Base-by-base conservation (phyloP, 305 asterid species). In the Lippia alba region DNA sequence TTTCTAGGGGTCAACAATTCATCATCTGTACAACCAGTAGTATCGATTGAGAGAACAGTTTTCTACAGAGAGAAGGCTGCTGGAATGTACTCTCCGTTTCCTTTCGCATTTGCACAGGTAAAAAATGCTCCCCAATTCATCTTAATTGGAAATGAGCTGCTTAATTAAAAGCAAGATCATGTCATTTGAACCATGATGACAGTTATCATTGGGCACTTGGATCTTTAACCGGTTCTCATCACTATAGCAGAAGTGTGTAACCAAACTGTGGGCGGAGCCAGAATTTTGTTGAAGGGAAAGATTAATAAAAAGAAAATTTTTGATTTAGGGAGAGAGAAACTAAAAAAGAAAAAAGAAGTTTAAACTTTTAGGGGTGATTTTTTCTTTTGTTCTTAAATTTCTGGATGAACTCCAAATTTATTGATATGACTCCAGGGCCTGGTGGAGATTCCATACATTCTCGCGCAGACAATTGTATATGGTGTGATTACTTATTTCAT, bases 51-150 rank as follows among this genome's bases (percentile, higher is more conserved):
- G 80, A 86, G 96, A 72, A 91, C 91, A 48, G 97, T 91, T 73
- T 91, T 91, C 89, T 91, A 91, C 76, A 75, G 97, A 72, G 97
- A 91, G 78, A 84, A 78, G 74, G 97, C 97, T 61, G 96, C 97
- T 58, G 96, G 96, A 74, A 83, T 91, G 96, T 89, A 83, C 77
- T 81, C 96, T 24, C 84, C 97, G 14, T 16, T 79, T 56, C 88
- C 96, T 59, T 91, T 87, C 70, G 96, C 96, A 55, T 71, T 78
- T 61, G 96, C 97, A n/a, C 97, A 91, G 90, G 97, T 87, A 36
- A 8, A 36, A 36, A 78, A 70, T 62, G 39, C 49, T 66, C 3
- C 2, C 30, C 30, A 24, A 24, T 24, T 24, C 30, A 18, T 64
- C 32, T 60, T 24, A 41, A 24, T 45, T 60, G 50, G 50, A 61